These are phyloP conservation scores for Emydomyces testavorans DNA, from an alignment of 2,329 filamentous ascomycete species.

Conservation along the genomic window DNA sequence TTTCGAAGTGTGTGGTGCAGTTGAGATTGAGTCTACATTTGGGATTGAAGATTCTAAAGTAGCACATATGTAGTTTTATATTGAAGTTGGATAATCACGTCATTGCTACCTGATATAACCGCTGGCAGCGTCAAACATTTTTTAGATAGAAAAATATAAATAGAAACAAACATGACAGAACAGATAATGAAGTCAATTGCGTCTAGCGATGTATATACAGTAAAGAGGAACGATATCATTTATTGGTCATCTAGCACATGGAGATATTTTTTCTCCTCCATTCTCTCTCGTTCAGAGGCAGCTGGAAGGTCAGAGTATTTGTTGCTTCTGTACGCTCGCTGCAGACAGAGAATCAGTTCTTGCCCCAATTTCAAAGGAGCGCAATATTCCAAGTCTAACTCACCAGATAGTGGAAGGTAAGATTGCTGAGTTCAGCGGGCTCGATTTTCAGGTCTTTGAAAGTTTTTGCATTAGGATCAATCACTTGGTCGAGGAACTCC, in stretches of 20 bases:
- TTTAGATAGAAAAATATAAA: too few species aligned
- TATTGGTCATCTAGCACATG: slow-evolving; percentile 86
- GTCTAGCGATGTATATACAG: slow-evolving; percentile 33
- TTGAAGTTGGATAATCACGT: background rate
- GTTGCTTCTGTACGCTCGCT: slow-evolving; percentile 84
- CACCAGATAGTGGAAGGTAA: slow-evolving; percentile 91
- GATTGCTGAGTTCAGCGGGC: slow-evolving; percentile 70
- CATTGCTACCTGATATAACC: slow-evolving; percentile 1
- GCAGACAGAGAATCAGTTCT: slow-evolving; percentile 18
- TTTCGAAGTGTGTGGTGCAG: background rate
- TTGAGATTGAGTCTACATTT: background rate
- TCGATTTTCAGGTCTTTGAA: slow-evolving; percentile 88
- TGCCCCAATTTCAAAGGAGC: background rate
- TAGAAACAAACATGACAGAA: slow-evolving; percentile 2
- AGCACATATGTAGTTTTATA: background rate
- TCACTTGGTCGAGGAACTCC: slow-evolving; percentile 84
- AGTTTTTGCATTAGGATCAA: slow-evolving; percentile 85
- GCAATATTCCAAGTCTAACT: slow-evolving; percentile 27
- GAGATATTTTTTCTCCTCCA: slow-evolving; percentile 91
- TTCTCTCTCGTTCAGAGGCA: slow-evolving; percentile 85
- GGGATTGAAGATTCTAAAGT: background rate
- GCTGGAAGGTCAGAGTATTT: slow-evolving; percentile 88
- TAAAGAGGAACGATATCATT: slow-evolving; percentile 23
- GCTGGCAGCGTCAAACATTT: too few species aligned
- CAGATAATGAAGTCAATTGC: slow-evolving; percentile 23